Base-by-base conservation (phyloP, 1,284 basidiomycete species). In the Trichosporon ovoides region DNA sequence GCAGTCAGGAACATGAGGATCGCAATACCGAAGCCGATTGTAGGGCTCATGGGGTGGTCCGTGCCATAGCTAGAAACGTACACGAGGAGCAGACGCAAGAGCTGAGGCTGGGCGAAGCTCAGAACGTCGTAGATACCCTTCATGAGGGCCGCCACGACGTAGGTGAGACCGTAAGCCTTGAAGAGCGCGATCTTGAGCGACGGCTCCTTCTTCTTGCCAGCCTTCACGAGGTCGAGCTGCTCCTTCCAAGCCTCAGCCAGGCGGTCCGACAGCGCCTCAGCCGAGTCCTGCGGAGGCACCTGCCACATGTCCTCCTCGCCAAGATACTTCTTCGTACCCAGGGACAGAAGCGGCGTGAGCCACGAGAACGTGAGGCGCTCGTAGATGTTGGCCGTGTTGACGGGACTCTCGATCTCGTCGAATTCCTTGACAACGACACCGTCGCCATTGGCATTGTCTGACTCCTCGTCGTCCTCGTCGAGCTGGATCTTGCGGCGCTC, bases 81-180 rank as follows among this genome's bases (percentile, higher is more conserved):
- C 12, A 83, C 78, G 33, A 98, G 80, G 9, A 98, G 80, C 67
- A 84, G 81, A 16, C 89, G 84, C 24, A 98, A 82, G 1, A 98
- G 80, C 73, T 96, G 89, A 0, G 95, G 95, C 72, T 97, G 94
- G 3, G 86, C 74, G 77, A 98, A 98, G 0, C 85, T 84, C 12
- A 95, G 78, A 40, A 79, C 77, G 72, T 98, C 94, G 74, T 94
- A 91, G 0, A 83, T 51, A 13, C 89, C 66, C 78, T 96, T 94
- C 54, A 91, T 78, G 0, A 80, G 81, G 36, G 80, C 80, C 0
- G 91, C 93, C 19, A 84, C 68, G 2, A 84, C 74, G 69, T 89
- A 96, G 0, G 89, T 86, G 0, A 82, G 80, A 0, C 94, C 94
- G 67, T 89, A 98, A 0, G 91, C 83, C 3, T 83, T 69, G 58